Evolutionary conservation across 140 eudicot species (phyloP).

Genomic region (Stevia rebaudiana): DNA sequence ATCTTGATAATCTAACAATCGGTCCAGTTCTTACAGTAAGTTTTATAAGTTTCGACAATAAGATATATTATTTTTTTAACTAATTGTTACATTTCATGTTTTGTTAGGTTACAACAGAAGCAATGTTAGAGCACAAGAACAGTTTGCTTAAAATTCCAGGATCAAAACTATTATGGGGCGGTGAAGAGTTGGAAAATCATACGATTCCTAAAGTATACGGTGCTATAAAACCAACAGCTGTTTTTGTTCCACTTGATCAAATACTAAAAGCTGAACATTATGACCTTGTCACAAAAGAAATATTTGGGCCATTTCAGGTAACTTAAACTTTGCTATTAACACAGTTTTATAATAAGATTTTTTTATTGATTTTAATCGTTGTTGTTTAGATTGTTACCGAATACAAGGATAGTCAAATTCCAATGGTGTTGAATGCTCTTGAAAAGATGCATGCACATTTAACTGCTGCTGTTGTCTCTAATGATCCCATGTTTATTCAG

Average conservation of each 20-base stretch:
- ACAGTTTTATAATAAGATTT: not conserved
- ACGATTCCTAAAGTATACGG: slow-evolving; percentile 73
- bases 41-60: not conserved
- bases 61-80: not conserved
- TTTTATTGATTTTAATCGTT: not conserved
- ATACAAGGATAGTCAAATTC: slow-evolving; percentile 63
- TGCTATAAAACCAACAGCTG: slow-evolving; percentile 84
- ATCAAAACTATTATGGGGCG: slow-evolving; percentile 74
- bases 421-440: slow-evolving; percentile 67
- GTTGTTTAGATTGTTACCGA: slow-evolving; percentile 63
- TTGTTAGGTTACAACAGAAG: slow-evolving; percentile 68
- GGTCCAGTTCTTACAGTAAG: slow-evolving; percentile 94
- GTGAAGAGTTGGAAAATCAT: slow-evolving; percentile 72
- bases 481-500: slow-evolving; percentile 67
- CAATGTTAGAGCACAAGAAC: slow-evolving; percentile 67
- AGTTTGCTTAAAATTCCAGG: slow-evolving; percentile 73
- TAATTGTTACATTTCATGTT: not conserved
- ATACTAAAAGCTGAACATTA: slow-evolving; percentile 60
- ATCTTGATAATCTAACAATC: slow-evolving; percentile 69
- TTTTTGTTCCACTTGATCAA: slow-evolving; percentile 79
- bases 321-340: not conserved
- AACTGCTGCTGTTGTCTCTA: slow-evolving; percentile 94
- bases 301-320: slow-evolving; percentile 95
- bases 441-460: slow-evolving; percentile 94
- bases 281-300: slow-evolving; percentile 77